A percentile compares a stretch with the other conserved stretches of the same genome.
Conservation (phyloP, 306 rosid genomes). For the Ziziphus jujuba region DNA sequence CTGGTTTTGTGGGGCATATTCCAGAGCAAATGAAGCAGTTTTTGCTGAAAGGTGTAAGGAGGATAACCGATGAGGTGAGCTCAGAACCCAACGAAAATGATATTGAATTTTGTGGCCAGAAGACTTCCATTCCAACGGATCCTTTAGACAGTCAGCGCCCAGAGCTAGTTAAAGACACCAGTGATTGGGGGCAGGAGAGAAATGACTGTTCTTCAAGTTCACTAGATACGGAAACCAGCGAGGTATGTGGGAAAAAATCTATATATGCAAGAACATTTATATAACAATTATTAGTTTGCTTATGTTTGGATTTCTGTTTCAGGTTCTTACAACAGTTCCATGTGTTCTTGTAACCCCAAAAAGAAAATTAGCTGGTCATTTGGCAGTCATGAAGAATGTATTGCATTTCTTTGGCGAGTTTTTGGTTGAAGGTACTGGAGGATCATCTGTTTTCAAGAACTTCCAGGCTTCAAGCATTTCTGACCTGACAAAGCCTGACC, state of each 20-base stretch:
- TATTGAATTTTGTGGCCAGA: constrained; percentile 55
- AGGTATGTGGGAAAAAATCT: constrained; percentile 54
- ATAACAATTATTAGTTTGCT: constrained; percentile 18
- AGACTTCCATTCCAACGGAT: constrained; percentile 42
- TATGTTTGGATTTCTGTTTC: constrained; percentile 40
- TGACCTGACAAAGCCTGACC: constrained; percentile 61
- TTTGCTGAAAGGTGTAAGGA: constrained; percentile 79
- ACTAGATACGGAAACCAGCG: constrained; percentile 67
- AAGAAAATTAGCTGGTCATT: constrained; percentile 90
- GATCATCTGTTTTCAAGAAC: constrained; percentile 81
- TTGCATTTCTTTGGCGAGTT: constrained; percentile 90
- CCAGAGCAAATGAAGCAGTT: constrained; percentile 95
- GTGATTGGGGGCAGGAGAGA: constrained; percentile 61
- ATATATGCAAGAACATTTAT: constrained; percentile 18
- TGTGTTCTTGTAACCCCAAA: constrained; percentile 85
- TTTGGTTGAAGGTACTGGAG: constrained; percentile 93
- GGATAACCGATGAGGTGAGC: constrained; percentile 83
- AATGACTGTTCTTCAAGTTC: constrained; percentile 58
- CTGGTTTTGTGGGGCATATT: constrained; percentile 67
- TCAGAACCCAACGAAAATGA: constrained; percentile 57
- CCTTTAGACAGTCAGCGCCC: constrained; percentile 54
- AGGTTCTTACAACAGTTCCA: constrained; percentile 82
- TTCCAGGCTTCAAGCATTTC: constrained; percentile 59
- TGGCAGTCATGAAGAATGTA: constrained; percentile 88
- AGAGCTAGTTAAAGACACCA: constrained; percentile 56